phyloP scores from a whole-genome alignment of 306 rosid species.

The Glycine soja region DNA sequence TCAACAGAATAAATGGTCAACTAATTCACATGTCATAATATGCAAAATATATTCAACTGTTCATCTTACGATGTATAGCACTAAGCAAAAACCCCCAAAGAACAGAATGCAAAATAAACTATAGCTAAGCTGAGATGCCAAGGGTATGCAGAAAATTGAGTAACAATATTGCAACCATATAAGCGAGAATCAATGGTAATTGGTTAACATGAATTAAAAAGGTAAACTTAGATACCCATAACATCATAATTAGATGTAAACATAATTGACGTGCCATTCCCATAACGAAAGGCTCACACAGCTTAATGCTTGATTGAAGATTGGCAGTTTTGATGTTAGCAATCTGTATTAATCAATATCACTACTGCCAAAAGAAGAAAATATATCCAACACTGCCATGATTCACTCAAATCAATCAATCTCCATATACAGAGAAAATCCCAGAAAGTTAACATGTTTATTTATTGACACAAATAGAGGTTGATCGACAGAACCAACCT shows the following conservation, averaged over 20 bases:
- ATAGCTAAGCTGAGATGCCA: constrained; percentile 6
- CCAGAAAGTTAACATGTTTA: not conserved
- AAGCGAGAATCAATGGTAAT: constrained; percentile 27
- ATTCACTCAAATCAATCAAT: constrained; percentile 5
- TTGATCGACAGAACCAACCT: constrained; percentile 59
- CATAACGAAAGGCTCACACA: constrained; percentile 12
- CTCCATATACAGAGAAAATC: constrained; percentile 8
- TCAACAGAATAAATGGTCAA: constrained; percentile 19
- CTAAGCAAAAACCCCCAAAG: constrained; percentile 23
- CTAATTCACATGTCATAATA: constrained; percentile 11
- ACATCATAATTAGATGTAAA: too few relatives aligned
- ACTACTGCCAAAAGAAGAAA: constrained; percentile 21
- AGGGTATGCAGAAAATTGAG: constrained; percentile 30
- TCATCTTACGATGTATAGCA: constrained; percentile 27
- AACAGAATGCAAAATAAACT: constrained; percentile 38
- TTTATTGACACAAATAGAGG: constrained; percentile 35
- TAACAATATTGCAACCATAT: constrained; percentile 20
- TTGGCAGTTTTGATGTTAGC: not conserved
- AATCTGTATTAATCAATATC: constrained; percentile 8
- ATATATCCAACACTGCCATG: constrained; percentile 14
- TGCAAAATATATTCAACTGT: constrained; percentile 25
- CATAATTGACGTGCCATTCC: not conserved
- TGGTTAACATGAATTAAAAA: constrained; percentile 24
- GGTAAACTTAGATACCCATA: constrained; percentile 18
- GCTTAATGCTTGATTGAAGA: constrained; percentile 21